A percentile compares a stretch with the other conserved stretches of the same genome.
phyloP scores from a whole-genome alignment of 2,329 filamentous ascomycete genomes.

The Xylariaceae sp. region DNA sequence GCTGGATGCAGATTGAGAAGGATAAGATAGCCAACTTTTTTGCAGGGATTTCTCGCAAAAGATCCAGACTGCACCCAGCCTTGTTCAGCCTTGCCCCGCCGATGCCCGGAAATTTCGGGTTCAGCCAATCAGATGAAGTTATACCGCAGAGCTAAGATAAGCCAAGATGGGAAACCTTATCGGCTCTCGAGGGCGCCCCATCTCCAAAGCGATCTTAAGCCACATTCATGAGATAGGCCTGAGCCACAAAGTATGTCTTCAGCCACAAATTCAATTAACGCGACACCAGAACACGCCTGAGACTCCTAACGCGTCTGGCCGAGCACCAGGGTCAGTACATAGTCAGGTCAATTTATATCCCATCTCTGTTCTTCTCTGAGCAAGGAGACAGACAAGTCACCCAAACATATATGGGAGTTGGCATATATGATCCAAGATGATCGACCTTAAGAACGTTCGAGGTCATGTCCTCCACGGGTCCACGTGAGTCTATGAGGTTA shows the following conservation, averaged over 20 bases:
- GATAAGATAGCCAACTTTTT: conserved; percentile 15
- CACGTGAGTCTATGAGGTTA: conserved; percentile 37
- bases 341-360: background rate
- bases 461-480: conserved; percentile 44
- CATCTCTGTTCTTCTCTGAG: background rate
- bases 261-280: conserved; percentile 32
- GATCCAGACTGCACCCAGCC: conserved; percentile 11
- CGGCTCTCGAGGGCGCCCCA: background rate
- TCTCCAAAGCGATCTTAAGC: background rate
- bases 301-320: conserved; percentile 4
- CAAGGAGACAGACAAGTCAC: background rate
- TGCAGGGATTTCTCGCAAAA: conserved; percentile 8
- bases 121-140: background rate
- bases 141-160: background rate
- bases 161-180: background rate
- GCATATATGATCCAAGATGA: conserved; percentile 33
- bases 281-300: conserved; percentile 36
- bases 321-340: background rate
- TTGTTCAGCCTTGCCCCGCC: conserved; percentile 30
- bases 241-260: conserved; percentile 11
- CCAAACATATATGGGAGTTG: background rate
- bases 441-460: conserved; percentile 39
- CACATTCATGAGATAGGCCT: background rate
- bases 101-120: conserved; percentile 7
- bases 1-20: conserved; percentile 10